Evolutionary conservation across 352 stramenopile species (phyloP).

Genomic region (Phytophthora sp.): DNA sequence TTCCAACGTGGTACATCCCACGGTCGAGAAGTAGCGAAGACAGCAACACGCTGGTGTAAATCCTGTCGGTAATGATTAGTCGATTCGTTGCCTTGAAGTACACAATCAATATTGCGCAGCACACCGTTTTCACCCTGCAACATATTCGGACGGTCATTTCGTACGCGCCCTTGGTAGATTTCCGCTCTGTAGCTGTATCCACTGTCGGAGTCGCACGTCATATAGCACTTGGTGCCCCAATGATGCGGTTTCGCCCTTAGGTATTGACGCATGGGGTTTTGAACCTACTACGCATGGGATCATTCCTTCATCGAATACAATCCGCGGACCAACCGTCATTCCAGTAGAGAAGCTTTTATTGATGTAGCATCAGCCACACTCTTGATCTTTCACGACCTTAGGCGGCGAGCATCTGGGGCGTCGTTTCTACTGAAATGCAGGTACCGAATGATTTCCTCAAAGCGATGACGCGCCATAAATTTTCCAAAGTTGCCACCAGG

Average conservation of each 20-base stretch:
- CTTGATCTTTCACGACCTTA: slow-evolving; percentile 4
- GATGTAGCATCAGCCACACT: background rate
- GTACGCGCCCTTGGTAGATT: slow-evolving; percentile 4
- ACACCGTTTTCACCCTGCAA: background rate
- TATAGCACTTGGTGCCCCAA: slow-evolving; percentile 8
- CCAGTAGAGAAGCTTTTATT: background rate
- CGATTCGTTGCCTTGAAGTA: background rate
- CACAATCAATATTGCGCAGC: slow-evolving; percentile 2
- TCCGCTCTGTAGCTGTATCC: slow-evolving; percentile 8
- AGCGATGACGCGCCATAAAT: background rate
- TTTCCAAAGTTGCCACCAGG: slow-evolving; percentile 1
- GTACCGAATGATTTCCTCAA: slow-evolving; percentile 2
- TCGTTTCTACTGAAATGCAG: slow-evolving; percentile 5
- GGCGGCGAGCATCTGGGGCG: background rate
- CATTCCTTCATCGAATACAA: slow-evolving; percentile 9
- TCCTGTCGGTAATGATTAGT: slow-evolving; percentile 8
- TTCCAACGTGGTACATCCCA: slow-evolving; percentile 7
- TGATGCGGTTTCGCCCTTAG: background rate
- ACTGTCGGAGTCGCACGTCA: background rate
- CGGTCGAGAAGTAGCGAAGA: slow-evolving; percentile 11
- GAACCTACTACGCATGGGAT: slow-evolving; percentile 5
- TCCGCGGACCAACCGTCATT: background rate
- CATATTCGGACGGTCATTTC: background rate
- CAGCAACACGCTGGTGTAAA: slow-evolving; percentile 13
- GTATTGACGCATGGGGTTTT: slow-evolving; percentile 14